Evolutionary conservation across 2,329 filamentous ascomycete species (phyloP).

Genomic region (Alternaria arborescens): DNA sequence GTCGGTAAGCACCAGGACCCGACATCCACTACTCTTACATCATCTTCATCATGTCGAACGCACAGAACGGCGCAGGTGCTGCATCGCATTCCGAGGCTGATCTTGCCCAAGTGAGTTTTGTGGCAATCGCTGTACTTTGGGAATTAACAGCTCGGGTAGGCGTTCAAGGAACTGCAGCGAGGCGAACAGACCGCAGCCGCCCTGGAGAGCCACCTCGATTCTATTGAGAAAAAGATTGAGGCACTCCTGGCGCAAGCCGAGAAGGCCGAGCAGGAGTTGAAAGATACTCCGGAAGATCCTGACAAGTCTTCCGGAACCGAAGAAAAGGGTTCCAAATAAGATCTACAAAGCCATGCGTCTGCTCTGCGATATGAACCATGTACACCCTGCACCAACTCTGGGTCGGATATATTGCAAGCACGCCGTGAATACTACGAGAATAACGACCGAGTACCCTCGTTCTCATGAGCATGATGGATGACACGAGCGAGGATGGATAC

Average conservation of each 20-base stretch:
- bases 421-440: neutral
- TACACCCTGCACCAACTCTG: neutral
- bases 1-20: conserved; percentile 17
- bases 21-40: conserved; percentile 23
- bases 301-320: conserved; percentile 24
- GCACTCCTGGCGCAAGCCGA: conserved; percentile 60
- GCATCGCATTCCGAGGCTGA: conserved; percentile 42
- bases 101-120: conserved; percentile 43
- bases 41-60: conserved; percentile 40
- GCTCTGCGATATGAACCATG: neutral
- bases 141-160: conserved; percentile 47
- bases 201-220: conserved; percentile 63
- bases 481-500: neutral
- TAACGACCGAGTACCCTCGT: neutral
- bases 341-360: neutral
- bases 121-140: neutral
- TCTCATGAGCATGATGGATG: neutral
- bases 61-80: conserved; percentile 38
- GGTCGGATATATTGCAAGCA: too few species aligned
- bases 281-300: conserved; percentile 26
- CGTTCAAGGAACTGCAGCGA: conserved; percentile 61
- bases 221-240: conserved; percentile 65
- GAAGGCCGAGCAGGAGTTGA: conserved; percentile 47
- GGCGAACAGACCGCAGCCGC: conserved; percentile 65
- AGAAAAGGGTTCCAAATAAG: conserved; percentile 25